Evolutionary conservation across 352 stramenopile species (phyloP), one percentile per base, ranked within the genome.

Genomic region (Pythium graminicola): DNA sequence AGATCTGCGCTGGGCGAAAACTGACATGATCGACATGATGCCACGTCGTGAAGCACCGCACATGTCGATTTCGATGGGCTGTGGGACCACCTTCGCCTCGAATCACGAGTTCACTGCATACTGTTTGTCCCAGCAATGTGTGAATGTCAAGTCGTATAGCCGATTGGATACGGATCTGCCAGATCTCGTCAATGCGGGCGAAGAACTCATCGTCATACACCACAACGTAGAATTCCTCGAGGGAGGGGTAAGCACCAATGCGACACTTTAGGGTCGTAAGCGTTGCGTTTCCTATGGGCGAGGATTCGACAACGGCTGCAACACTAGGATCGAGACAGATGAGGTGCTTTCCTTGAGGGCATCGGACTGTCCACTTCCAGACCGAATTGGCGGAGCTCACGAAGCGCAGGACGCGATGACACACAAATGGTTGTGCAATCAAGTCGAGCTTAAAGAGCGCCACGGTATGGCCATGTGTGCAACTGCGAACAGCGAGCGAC

Each of bases 161-260:
- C 11, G 81, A 70, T 50, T 93, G 81, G 33, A 93, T 73, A 24
- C 72, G 73, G 32, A 93, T 60, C 48, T 89, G 80, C 86, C 86
- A 96, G 9, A 92, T 79, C 52, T 95, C 79, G 57, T 81, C 72
- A 41, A 95, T 63, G 17, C 54, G 56, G 0, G 84, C 82, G 47
- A 86, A 85, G 66, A 81, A 96, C 59, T 74, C 67, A 69, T 97
- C 88, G 23, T 87, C 71, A 62, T 96, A 97, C 0, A 96, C 39
- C 13, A 97, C 67, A 2, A 98, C 54, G 63, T 93, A 95, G 64
- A 98, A 98, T 33, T 82, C 73, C 35, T 93, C 86, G 9, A 89
- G 63, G n/a, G 65, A 70, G 11, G 91, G 90, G 60, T 95, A 96
- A 32, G 79, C 69, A 5, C 73, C 79, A 1, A 91, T 72, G 26